Percentiles rank a stretch among this genome's conserved stretches.
Conservation (phyloP, 2,329 filamentous ascomycete species). For the Talaromyces rugulosus region DNA sequence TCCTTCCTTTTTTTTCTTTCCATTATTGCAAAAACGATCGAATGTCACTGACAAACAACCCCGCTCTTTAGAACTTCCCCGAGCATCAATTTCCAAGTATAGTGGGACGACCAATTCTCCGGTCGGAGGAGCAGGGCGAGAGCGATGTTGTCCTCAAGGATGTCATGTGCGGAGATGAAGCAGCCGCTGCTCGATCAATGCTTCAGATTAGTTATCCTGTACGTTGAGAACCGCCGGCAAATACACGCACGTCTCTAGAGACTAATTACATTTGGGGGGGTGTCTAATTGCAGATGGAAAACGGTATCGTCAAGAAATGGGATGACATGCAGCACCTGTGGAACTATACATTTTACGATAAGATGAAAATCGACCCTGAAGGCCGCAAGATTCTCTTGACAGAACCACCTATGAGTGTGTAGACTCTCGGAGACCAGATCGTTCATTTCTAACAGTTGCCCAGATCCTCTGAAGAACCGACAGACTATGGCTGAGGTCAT, state of each 20-base stretch:
- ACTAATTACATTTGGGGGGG: neutral
- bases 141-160: conserved; percentile 77
- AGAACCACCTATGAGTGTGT: conserved; percentile 73
- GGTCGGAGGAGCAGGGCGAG: conserved; percentile 80
- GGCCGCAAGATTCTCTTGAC: conserved; percentile 97
- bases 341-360: conserved; percentile 98
- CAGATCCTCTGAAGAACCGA: conserved; percentile 82
- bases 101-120: conserved; percentile 93
- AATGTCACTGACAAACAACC: neutral
- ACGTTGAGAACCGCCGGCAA: conserved; percentile 26
- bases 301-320: conserved; percentile 99
- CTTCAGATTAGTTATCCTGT: conserved; percentile 95
- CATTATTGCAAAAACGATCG: neutral
- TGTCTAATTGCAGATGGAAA: conserved; percentile 76
- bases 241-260: conserved; percentile 2
- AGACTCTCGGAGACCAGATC: neutral
- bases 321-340: conserved; percentile 99
- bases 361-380: conserved; percentile 85
- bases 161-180: conserved; percentile 99
- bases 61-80: conserved; percentile 74
- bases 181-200: conserved; percentile 91
- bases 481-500: conserved; percentile 99
- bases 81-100: conserved; percentile 98
- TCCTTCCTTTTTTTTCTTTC: conserved; percentile 16
- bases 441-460: conserved; percentile 34